A percentile compares a stretch with the other conserved stretches of the same genome.
Evolutionary conservation across 345 rosid genomes (phyloP).

Genomic region (Ceriops zippeliana): DNA sequence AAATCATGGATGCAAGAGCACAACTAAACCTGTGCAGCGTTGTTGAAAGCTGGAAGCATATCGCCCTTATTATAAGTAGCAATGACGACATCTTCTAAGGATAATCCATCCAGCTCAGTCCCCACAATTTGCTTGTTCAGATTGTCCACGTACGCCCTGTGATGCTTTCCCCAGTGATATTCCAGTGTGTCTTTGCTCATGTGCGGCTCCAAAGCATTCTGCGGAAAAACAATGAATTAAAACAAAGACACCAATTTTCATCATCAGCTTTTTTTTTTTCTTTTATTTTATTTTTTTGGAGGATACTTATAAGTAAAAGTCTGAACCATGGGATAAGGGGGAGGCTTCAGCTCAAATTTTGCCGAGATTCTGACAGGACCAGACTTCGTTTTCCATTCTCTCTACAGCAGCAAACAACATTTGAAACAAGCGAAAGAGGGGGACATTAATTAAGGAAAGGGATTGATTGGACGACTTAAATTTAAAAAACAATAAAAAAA

Average conservation of each 20-base stretch:
- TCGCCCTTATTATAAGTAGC: conserved; percentile 68
- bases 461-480: not conserved
- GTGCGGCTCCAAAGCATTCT: conserved; percentile 89
- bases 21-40: conserved; percentile 77
- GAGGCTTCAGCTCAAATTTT: conserved; percentile 70
- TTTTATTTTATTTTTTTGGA: no score
- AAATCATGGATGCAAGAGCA: not conserved
- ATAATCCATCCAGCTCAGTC: conserved; percentile 59
- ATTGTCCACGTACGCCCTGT: conserved; percentile 74
- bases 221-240: conserved; percentile 1
- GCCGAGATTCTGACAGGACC: conserved; percentile 43
- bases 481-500: not conserved
- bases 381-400: conserved; percentile 35
- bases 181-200: conserved; percentile 73
- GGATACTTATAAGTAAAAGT: not conserved
- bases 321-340: conserved; percentile 70
- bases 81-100: conserved; percentile 56
- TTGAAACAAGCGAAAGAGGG: not conserved
- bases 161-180: conserved; percentile 98
- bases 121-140: conserved; percentile 75
- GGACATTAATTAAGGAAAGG: no score
- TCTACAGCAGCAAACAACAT: conserved; percentile 28
- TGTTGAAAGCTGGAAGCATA: conserved; percentile 81
- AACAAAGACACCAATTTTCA: no score
- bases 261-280: not conserved